These are phyloP conservation scores for Cordia subcordata DNA, from an alignment of 257 asterid genomes.

Conservation along the genomic window DNA sequence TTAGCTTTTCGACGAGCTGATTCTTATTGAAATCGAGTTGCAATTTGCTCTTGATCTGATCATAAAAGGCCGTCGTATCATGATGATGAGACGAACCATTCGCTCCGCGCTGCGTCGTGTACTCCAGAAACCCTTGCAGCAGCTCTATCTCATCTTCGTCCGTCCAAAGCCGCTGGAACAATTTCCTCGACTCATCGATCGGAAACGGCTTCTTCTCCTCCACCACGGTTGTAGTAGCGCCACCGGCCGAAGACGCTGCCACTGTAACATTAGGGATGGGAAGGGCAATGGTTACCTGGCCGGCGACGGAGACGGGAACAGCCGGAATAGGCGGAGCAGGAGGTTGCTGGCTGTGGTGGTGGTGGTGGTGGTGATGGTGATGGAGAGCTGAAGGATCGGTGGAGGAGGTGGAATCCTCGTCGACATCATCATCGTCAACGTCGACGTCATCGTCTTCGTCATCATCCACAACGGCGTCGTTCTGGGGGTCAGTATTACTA, in stretches of 20 bases:
- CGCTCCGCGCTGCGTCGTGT: slow-evolving; percentile 62
- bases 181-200: slow-evolving; percentile 71
- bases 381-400: slow-evolving; percentile 36
- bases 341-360: slow-evolving; percentile 12
- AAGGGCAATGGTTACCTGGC: slow-evolving; percentile 58
- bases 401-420: slow-evolving; percentile 65
- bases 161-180: slow-evolving; percentile 91
- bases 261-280: slow-evolving; percentile 27
- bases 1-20: slow-evolving; percentile 91
- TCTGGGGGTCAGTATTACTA: slow-evolving; percentile 29
- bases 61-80: slow-evolving; percentile 89
- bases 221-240: slow-evolving; percentile 4
- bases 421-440: slow-evolving; percentile 42
- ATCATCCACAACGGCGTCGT: slow-evolving; percentile 50
- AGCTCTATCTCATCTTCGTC: slow-evolving; percentile 96
- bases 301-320: slow-evolving; percentile 19
- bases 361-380: slow-evolving; percentile 11
- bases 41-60: slow-evolving; percentile 74
- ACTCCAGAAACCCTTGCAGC: slow-evolving; percentile 74
- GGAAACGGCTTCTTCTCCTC: slow-evolving; percentile 50
- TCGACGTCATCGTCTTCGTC: slow-evolving; percentile 35
- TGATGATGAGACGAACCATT: slow-evolving; percentile 69
- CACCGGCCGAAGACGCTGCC: slow-evolving; percentile 5
- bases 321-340: slow-evolving; percentile 27
- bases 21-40: slow-evolving; percentile 93